Percentiles rank a stretch among this genome's conserved stretches.
phyloP scores from a whole-genome alignment of 2,329 filamentous ascomycete genomes.

The Coniochaeta prunicola region DNA sequence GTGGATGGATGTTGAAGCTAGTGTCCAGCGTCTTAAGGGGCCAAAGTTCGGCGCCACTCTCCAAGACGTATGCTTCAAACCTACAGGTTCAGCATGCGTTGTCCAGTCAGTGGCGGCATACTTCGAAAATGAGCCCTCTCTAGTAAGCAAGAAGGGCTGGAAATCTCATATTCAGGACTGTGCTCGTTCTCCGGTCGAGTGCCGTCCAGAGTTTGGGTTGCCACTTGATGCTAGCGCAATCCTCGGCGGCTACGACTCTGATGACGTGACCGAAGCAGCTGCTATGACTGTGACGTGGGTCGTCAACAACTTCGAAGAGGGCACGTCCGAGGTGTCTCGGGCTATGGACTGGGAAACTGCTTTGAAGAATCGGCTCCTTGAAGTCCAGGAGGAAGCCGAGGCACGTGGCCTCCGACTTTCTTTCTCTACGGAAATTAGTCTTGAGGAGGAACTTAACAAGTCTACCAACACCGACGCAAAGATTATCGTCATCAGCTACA shows the following conservation, averaged over 20 bases:
- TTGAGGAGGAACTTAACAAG: constrained; percentile 95
- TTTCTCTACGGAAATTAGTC: constrained; percentile 90
- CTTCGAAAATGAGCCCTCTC: constrained; percentile 61
- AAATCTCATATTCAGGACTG: constrained; percentile 64
- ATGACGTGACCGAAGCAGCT: constrained; percentile 62
- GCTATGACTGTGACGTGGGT: constrained; percentile 94
- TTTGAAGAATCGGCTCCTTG: constrained; percentile 64
- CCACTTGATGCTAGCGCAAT: constrained; percentile 81
- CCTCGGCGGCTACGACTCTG: constrained; percentile 67
- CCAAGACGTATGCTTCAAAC: constrained; percentile 89
- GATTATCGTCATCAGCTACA: constrained; percentile 92
- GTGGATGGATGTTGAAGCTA: constrained; percentile 89
- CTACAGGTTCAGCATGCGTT: constrained; percentile 80
- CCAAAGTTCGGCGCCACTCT: constrained; percentile 60
- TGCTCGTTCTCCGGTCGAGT: constrained; percentile 71
- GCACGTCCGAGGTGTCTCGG: constrained; percentile 57
- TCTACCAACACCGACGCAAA: constrained; percentile 97
- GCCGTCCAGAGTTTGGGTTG: constrained; percentile 82
- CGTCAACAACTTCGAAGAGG: constrained; percentile 76
- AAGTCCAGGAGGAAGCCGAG: constrained; percentile 72
- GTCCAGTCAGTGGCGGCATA: constrained; percentile 90
- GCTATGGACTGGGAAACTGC: constrained; percentile 88
- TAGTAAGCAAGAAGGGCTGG: constrained; percentile 64
- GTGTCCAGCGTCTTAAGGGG: constrained; percentile 66
- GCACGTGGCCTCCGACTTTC: constrained; percentile 77